A percentile compares a stretch with the other conserved stretches of the same genome.
Evolutionary conservation across 2,329 filamentous ascomycete species (phyloP).

Genomic region (Venturiaceae sp.): DNA sequence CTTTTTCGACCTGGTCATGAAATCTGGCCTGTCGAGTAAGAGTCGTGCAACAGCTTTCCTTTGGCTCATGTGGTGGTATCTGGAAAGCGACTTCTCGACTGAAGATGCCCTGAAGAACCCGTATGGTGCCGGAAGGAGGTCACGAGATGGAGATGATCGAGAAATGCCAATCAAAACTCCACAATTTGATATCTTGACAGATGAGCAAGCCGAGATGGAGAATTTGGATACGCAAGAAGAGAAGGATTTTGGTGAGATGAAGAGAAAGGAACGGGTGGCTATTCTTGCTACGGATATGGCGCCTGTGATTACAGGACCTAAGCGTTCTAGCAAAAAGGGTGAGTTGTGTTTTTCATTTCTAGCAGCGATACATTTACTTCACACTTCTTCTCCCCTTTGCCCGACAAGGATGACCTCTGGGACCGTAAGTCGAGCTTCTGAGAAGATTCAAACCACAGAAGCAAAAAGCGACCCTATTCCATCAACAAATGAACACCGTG

Average conservation of each 20-base stretch:
- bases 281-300: conserved; percentile 69
- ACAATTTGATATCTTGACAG: conserved; percentile 52
- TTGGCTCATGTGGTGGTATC: conserved; percentile 99
- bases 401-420: no score
- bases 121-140: conserved; percentile 54
- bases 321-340: conserved; percentile 39
- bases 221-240: conserved; percentile 63
- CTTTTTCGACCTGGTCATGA: conserved; percentile 96
- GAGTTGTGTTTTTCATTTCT: no score
- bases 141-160: conserved; percentile 24
- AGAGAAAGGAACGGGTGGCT: conserved; percentile 58
- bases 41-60: conserved; percentile 83
- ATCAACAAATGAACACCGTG: no score
- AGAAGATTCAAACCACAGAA: no score
- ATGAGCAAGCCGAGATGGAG: conserved; percentile 56
- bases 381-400: no score
- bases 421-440: no score
- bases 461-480: no score
- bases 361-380: no score
- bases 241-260: conserved; percentile 59
- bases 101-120: conserved; percentile 86
- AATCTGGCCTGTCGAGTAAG: conserved; percentile 67
- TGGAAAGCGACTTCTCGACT: conserved; percentile 88
- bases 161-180: conserved; percentile 51
- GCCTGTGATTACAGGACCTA: conserved; percentile 47